These are phyloP conservation scores for Hypoxylon sp. DNA, from an alignment of 2,329 filamentous ascomycete species.

Conservation along the genomic window DNA sequence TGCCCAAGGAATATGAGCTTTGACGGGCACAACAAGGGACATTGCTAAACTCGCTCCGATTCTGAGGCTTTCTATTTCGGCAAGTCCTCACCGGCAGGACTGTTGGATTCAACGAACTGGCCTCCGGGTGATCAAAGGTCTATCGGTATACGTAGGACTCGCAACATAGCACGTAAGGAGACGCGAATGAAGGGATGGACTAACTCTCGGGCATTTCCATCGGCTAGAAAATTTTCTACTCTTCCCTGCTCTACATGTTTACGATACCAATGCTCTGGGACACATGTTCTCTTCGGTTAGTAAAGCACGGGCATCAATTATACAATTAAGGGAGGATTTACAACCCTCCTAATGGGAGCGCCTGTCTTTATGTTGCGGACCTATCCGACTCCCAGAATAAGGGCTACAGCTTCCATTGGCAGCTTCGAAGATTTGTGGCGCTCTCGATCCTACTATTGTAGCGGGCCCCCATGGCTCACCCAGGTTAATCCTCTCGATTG, in stretches of 20 bases:
- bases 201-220: constrained; percentile 11
- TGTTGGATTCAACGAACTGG: constrained; percentile 32
- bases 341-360: not conserved
- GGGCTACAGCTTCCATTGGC: constrained; percentile 27
- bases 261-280: not conserved
- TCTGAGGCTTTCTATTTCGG: constrained; percentile 35
- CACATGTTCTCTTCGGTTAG: constrained; percentile 5
- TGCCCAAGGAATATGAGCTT: constrained; percentile 33
- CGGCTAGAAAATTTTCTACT: not conserved
- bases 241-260: constrained; percentile 10
- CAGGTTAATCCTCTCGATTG: constrained; percentile 35
- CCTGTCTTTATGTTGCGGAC: constrained; percentile 10
- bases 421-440: constrained; percentile 25
- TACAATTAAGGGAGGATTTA: not conserved
- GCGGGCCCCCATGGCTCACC: constrained; percentile 26
- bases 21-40: constrained; percentile 27
- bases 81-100: constrained; percentile 27
- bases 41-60: constrained; percentile 32
- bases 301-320: not conserved
- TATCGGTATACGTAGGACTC: constrained; percentile 17
- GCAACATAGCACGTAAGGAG: constrained; percentile 13
- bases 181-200: constrained; percentile 31
- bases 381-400: constrained; percentile 26
- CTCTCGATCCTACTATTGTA: constrained; percentile 22
- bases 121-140: constrained; percentile 22